Percentiles rank a stretch among this genome's conserved stretches.
These are phyloP conservation scores for Monilinia polystroma DNA, from an alignment of 2,329 filamentous ascomycete genomes.

Conservation along the genomic window DNA sequence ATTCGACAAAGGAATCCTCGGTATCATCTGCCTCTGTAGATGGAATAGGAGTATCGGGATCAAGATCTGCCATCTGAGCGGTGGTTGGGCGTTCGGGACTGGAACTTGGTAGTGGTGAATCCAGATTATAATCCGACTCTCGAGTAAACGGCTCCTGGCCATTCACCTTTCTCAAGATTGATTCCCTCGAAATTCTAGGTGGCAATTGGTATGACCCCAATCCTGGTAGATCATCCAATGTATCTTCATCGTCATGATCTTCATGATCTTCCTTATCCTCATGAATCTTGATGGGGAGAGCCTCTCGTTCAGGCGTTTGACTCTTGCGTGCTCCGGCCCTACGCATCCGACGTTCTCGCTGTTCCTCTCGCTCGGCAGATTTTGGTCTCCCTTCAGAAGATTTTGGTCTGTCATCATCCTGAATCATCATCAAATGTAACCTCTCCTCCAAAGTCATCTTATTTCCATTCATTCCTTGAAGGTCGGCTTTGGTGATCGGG, in stretches of 20 bases:
- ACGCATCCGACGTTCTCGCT: slow-evolving; percentile 67
- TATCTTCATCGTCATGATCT: slow-evolving; percentile 57
- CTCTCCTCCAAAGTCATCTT: slow-evolving; percentile 85
- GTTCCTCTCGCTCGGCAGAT: slow-evolving; percentile 42
- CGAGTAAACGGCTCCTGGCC: slow-evolving; percentile 54
- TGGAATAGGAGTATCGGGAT: slow-evolving; percentile 87
- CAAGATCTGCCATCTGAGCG: slow-evolving; percentile 52
- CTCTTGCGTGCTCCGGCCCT: slow-evolving; percentile 54
- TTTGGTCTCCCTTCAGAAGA: slow-evolving; percentile 29
- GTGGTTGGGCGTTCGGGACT: slow-evolving; percentile 52
- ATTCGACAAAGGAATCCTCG: slow-evolving; percentile 65
- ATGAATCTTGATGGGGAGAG: slow-evolving; percentile 41
- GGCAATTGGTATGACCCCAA: slow-evolving; percentile 64
- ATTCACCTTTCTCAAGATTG: slow-evolving; percentile 85
- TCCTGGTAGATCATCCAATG: slow-evolving; percentile 58
- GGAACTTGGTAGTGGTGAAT: slow-evolving; percentile 58
- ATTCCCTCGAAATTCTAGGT: slow-evolving; percentile 85
- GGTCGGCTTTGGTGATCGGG: slow-evolving; percentile 70
- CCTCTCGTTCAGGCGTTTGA: slow-evolving; percentile 38
- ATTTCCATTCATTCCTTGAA: slow-evolving; percentile 69
- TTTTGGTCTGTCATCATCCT: slow-evolving; percentile 59
- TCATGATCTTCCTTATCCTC: slow-evolving; percentile 56
- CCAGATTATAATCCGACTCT: slow-evolving; percentile 63
- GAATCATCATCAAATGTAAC: slow-evolving; percentile 84
- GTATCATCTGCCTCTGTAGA: slow-evolving; percentile 62